Base-by-base conservation (phyloP, 305 asterid species). In the Fraxinus nigra region DNA sequence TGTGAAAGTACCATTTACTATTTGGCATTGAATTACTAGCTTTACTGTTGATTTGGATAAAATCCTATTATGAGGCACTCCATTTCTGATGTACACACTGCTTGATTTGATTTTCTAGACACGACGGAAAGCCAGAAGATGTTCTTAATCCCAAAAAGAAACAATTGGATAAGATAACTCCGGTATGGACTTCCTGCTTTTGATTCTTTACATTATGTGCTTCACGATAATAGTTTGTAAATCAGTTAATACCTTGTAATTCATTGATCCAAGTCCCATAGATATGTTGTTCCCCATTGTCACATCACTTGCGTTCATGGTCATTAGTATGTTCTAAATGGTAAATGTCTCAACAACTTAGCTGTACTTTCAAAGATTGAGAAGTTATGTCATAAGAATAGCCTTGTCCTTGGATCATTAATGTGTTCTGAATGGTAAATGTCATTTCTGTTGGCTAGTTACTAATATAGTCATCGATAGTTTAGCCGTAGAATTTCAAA, bases 71-170 rank as follows among this genome's bases (percentile, higher is more conserved):
- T 70, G 18, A 72, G 30, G 5, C n/a, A 56, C 75, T 9, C 75
- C 30, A 54, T 80, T 14, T 10, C 30, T 69, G 30, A 70, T 30
- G 28, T 70, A 37, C 40, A 59, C 79, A 3, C 37, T 65, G 3
- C 13, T 22, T 13, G 16, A 32, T 78, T 30, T 67, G 63, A 77
- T 77, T 32, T 46, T 84, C 30, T 92, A 96, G 98, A 40, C 88
- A 85, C 70, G 98, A 91, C 5, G 98, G 97, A 24, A 91, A 90
- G 86, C 98, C 99, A 72, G 99, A 96, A 85, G 98, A 91, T 70
- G 95, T 96, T n/a, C 86, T 96, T 82, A 96, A 93, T 88, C 99
- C 99, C 26, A 96, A 96, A 84, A 96, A 96, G 97, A 96, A 94
- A 84, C 99, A 96, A 85, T 84, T 96, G 82, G 99, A 96, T 59